Percentiles rank a stretch among this genome's conserved stretches.
Conservation (phyloP, 116 monocot genomes). For the Thalassia testudinum region DNA sequence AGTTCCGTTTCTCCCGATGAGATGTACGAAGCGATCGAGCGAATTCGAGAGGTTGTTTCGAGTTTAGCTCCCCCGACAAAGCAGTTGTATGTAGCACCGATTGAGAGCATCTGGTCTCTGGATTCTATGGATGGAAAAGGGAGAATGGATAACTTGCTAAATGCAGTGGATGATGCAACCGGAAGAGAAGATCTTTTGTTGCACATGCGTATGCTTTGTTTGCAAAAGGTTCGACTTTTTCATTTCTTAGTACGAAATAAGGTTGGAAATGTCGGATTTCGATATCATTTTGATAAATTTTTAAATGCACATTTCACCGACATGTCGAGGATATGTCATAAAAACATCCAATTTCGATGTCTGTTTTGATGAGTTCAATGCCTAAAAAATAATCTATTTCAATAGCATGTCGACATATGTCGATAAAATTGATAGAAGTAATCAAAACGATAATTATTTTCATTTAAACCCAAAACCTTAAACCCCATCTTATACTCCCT, state of each 20-base stretch:
- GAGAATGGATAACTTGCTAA: constrained; percentile 29
- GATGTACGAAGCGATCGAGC: constrained; percentile 30
- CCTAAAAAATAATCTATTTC: background rate
- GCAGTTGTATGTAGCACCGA: constrained; percentile 39
- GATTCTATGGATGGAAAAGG: constrained; percentile 18
- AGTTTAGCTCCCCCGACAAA: constrained; percentile 43
- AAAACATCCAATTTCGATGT: background rate
- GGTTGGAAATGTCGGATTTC: background rate
- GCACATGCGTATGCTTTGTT: constrained; percentile 46
- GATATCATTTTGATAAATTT: too few species aligned
- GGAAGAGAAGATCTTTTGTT: constrained; percentile 84
- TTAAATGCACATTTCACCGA: too few species aligned
- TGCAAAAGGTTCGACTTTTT: constrained; percentile 61
- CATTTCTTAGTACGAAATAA: background rate
- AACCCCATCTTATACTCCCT: too few species aligned
- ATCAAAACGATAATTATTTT: too few species aligned
- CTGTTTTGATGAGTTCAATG: too few species aligned
- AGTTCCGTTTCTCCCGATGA: constrained; percentile 18
- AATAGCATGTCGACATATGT: background rate
- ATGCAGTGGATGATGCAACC: constrained; percentile 51
- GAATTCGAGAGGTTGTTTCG: constrained; percentile 43
- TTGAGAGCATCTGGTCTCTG: constrained; percentile 40
- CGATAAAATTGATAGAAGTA: too few species aligned
- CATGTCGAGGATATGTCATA: too few species aligned
- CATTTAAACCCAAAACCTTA: too few species aligned